Conservation (phyloP, 2,329 filamentous ascomycete species). For the Colletotrichum orchidophilum region DNA sequence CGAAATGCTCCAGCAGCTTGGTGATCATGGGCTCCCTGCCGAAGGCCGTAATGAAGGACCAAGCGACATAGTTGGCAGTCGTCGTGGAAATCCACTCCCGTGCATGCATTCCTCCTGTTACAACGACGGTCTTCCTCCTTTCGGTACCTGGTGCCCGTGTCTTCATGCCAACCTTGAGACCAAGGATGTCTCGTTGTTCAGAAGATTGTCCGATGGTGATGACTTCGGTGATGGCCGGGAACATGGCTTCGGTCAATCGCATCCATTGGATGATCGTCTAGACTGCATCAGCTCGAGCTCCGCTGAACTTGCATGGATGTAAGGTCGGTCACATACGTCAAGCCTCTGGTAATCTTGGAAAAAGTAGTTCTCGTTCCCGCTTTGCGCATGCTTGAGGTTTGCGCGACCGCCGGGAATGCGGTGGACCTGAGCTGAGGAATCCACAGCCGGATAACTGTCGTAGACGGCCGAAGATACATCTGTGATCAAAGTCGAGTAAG, state of each 20-base stretch:
- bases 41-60: conserved; percentile 85
- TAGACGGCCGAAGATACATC: conserved; percentile 82
- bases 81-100: conserved; percentile 96
- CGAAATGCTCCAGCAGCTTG: conserved; percentile 82
- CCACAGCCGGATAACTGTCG: conserved; percentile 73
- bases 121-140: conserved; percentile 75
- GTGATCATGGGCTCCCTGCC: conserved; percentile 77
- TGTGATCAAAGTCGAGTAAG: conserved; percentile 80
- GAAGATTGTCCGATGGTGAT: conserved; percentile 85
- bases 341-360: conserved; percentile 93
- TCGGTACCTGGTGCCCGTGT: conserved; percentile 47
- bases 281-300: conserved; percentile 29
- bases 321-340: conserved; percentile 55
- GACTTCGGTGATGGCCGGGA: conserved; percentile 79
- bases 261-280: conserved; percentile 84
- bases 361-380: conserved; percentile 76
- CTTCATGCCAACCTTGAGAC: conserved; percentile 76
- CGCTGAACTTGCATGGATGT: conserved; percentile 45
- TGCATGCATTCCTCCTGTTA: conserved; percentile 89
- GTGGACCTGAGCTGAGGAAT: conserved; percentile 36
- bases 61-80: conserved; percentile 90
- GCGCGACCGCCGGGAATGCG: conserved; percentile 39
- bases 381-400: conserved; percentile 43
- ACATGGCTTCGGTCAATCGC: conserved; percentile 88
- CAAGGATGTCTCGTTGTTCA: conserved; percentile 87